Conservation (phyloP, 1,284 basidiomycete species). For the Phaffia rhodozyma region DNA sequence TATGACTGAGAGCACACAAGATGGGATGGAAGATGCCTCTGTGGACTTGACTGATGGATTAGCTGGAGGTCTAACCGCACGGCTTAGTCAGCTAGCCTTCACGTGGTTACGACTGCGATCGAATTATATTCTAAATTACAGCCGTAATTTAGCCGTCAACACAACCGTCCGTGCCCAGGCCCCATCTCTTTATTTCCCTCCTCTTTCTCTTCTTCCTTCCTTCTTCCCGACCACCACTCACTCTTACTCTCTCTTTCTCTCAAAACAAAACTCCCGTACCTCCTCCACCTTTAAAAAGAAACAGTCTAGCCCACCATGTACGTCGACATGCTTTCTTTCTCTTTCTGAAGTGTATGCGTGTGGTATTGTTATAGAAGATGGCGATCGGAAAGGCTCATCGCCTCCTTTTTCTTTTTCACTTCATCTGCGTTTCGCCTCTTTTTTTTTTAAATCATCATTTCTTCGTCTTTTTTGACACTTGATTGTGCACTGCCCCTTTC, state of each 20-base stretch:
- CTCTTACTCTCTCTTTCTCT: slow-evolving; percentile 4
- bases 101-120: not conserved
- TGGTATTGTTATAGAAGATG: not conserved
- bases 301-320: not conserved
- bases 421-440: slow-evolving; percentile 13
- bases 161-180: not conserved
- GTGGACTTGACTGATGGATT: not conserved
- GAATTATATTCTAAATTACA: slow-evolving; percentile 6
- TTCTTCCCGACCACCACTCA: slow-evolving; percentile 10
- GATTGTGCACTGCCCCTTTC: not conserved
- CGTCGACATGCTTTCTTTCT: not conserved
- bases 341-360: not conserved
- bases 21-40: not conserved
- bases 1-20: not conserved
- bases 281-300: not conserved
- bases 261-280: not conserved
- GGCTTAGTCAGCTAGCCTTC: not conserved
- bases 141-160: too few species aligned
- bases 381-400: not conserved
- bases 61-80: not conserved
- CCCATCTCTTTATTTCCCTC: slow-evolving; percentile 17
- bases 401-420: not conserved
- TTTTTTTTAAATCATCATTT: not conserved
- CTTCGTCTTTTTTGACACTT: not conserved
- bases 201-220: slow-evolving; percentile 6